These are phyloP conservation scores for Backusella tuberculispora DNA, from an alignment of 192 early-diverging fungal species.

Conservation along the genomic window DNA sequence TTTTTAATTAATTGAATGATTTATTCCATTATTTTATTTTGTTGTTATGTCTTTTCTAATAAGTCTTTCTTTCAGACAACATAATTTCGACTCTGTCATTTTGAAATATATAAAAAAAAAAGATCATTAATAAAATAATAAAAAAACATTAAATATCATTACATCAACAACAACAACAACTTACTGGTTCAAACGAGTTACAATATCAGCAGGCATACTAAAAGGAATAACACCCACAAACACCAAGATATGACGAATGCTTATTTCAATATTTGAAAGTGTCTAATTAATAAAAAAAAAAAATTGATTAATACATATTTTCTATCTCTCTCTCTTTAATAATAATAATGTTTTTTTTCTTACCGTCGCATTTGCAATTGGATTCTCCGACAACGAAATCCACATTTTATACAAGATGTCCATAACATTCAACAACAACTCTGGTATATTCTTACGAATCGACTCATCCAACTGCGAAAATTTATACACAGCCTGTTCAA, in stretches of 20 bases:
- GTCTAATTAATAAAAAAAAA: neutral
- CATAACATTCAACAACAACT: constrained; percentile 77
- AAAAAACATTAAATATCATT: too few species aligned
- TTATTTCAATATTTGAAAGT: constrained; percentile 7
- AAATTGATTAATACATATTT: neutral
- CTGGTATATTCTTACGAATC: constrained; percentile 76
- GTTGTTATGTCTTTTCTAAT: neutral
- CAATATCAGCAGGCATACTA: constrained; percentile 81
- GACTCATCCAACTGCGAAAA: constrained; percentile 67
- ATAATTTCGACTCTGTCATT: neutral
- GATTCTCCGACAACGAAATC: neutral
- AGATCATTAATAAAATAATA: too few species aligned
- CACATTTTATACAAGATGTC: constrained; percentile 62
- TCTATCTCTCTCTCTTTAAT: neutral
- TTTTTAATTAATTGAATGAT: too few species aligned
- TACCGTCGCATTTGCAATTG: neutral
- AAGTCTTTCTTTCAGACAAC: neutral
- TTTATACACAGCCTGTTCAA: constrained; percentile 67
- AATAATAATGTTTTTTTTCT: too few species aligned
- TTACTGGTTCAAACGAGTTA: constrained; percentile 74
- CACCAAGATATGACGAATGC: constrained; percentile 70
- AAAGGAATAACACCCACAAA: constrained; percentile 89
- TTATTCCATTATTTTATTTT: too few species aligned
- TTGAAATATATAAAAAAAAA: too few species aligned
- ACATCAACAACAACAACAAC: neutral